Evolutionary conservation across 2,329 filamentous ascomycete genomes (phyloP), one percentile per base, ranked within the genome.

Genomic region (Colletotrichum trifolii): DNA sequence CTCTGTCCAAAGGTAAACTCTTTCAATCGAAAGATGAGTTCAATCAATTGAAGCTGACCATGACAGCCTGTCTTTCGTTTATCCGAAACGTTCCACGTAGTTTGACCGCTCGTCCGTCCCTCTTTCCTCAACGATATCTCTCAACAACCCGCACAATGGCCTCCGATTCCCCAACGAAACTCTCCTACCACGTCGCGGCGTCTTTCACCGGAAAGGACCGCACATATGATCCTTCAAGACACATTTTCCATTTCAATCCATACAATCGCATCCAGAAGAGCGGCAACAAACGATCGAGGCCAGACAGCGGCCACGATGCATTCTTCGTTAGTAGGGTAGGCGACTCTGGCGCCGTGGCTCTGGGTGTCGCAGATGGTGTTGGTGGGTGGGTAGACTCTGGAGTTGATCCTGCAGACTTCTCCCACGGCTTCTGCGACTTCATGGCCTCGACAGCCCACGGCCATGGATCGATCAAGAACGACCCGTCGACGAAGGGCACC

Each of bases 351-450:
- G 84, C 89, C 45, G 86, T 97, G 10, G 93, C 94, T 1, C 90
- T 99, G 70, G 96, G 93, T 15, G 87, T 99, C 33, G 94, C 94
- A 57, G 96, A 99, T 75, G 96, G 96, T 10, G 96, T 99, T 0
- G 96, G 96, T 52, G 96, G 96, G 40, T 99, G 96, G 94, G 88
- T 91, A 68, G 92, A 97, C 71, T 95, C 91, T 43, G 94, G 94
- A 48, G 90, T 99, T 56, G 94, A 99, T 73, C 94, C 96, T 8
- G 94, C 94, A 35, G 93, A 97, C 78, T 98, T 98, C 78, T 96
- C 95, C 4, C 95, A 98, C 76, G 92, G 91, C 45, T 83, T 99
- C 66, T 98, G 96, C 82, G 90, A 93, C 71, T 92, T 97, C 78
- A 98, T 98, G 94, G 93, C 94, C 3, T 84, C 89, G 54, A 87